A percentile compares a stretch with the other conserved stretches of the same genome.
phyloP scores from a whole-genome alignment of 2,329 filamentous ascomycete species.

The Gliomastix tumulicola region DNA sequence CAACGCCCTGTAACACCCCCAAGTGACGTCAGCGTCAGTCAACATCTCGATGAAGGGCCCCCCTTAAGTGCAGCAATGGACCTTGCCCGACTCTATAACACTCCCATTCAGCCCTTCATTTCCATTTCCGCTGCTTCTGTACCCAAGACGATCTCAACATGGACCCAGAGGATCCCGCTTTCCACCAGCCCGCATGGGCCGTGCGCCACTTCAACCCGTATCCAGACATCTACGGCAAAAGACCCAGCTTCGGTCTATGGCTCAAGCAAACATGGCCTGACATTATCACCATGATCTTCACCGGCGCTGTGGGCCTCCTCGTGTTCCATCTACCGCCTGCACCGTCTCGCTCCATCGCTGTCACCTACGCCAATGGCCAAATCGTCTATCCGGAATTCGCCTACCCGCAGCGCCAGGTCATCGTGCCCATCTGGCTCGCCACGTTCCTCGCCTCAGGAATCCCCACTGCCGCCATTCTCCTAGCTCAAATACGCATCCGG shows the following conservation, averaged over 20 bases:
- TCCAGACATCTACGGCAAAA: too few species aligned
- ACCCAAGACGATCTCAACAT: too few species aligned
- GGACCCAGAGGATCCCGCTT: too few species aligned
- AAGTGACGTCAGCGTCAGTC: too few species aligned
- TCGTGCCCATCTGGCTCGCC: conserved; percentile 52
- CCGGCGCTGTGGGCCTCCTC: background rate
- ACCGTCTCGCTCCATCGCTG: conserved; percentile 7
- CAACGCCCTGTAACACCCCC: too few species aligned
- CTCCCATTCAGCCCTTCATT: too few species aligned
- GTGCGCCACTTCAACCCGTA: too few species aligned
- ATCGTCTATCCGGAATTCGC: conserved; percentile 58
- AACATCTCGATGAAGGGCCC: too few species aligned
- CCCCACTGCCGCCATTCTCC: conserved; percentile 49
- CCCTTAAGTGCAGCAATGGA: too few species aligned
- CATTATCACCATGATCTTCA: background rate
- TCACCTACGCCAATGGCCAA: conserved; percentile 49
- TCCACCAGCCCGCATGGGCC: too few species aligned
- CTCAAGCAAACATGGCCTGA: background rate
- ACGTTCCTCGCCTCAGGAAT: conserved; percentile 48
- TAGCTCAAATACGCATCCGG: conserved; percentile 50
- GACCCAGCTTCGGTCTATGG: background rate
- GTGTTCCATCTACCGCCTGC: background rate
- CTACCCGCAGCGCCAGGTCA: conserved; percentile 56
- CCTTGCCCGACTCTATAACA: too few species aligned
- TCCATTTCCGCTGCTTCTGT: too few species aligned